phyloP scores from a whole-genome alignment of 192 early-diverging fungal species.

The Thoreauomyces humboldtii region DNA sequence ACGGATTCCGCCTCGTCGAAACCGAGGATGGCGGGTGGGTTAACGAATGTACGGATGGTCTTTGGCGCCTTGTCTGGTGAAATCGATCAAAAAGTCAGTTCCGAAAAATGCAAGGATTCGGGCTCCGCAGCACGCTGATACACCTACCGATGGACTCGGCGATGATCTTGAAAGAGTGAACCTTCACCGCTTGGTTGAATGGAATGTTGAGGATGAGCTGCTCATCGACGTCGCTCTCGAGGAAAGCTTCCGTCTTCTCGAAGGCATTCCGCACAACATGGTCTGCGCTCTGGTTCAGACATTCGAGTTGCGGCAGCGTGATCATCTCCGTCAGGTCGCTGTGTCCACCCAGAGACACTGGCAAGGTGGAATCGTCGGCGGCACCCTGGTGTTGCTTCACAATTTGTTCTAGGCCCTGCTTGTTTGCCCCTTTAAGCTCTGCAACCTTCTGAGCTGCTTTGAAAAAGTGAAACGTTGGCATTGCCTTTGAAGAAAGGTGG shows the following conservation, averaged over 20 bases:
- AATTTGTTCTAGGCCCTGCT: constrained; percentile 55
- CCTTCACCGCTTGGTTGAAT: constrained; percentile 82
- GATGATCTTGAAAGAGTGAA: constrained; percentile 66
- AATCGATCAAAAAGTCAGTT: too few relatives aligned
- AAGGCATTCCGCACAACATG: constrained; percentile 77
- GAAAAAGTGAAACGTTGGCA: constrained; percentile 86
- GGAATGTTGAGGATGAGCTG: constrained; percentile 83
- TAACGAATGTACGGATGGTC: constrained; percentile 84
- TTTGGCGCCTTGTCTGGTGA: constrained; percentile 81
- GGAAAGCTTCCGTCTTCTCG: constrained; percentile 59
- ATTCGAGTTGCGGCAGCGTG: constrained; percentile 45
- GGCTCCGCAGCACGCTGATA: too few relatives aligned
- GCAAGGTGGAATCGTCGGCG: constrained; percentile 16
- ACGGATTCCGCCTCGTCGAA: constrained; percentile 86
- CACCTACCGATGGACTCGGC: constrained; percentile 22
- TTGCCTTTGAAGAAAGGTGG: too few relatives aligned
- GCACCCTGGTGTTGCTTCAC: constrained; percentile 53
- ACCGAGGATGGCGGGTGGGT: constrained; percentile 66
- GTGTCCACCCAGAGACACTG: neutral
- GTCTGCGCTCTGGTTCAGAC: constrained; percentile 81
- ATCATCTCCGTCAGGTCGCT: constrained; percentile 43
- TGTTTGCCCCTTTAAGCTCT: constrained; percentile 80
- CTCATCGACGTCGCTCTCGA: constrained; percentile 95
- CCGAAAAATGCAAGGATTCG: too few relatives aligned
- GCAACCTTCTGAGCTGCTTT: constrained; percentile 69